Percentiles rank a stretch among this genome's conserved stretches.
Evolutionary conservation across 768 basidiomycete genomes (phyloP).

Genomic region (Strobilomyces confusus): DNA sequence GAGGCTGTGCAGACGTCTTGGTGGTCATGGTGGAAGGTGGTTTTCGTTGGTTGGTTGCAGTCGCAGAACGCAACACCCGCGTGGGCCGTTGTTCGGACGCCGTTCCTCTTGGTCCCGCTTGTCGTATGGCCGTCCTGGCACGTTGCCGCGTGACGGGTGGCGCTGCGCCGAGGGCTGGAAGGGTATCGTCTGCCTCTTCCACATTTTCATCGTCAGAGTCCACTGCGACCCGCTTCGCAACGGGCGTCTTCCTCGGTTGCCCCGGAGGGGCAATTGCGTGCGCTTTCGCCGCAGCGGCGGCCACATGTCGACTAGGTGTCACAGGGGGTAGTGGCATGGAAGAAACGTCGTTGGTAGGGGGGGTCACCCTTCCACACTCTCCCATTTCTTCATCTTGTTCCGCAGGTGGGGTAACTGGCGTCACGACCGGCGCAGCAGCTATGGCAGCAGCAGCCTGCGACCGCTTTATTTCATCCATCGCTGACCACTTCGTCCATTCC

Average conservation of each 20-base stretch:
- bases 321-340: constrained; percentile 56
- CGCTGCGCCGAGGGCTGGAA: constrained; percentile 57
- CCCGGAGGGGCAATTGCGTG: constrained; percentile 72
- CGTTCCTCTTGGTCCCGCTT: constrained; percentile 46
- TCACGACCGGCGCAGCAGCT: constrained; percentile 47
- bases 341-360: constrained; percentile 20
- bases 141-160: constrained; percentile 37
- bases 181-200: constrained; percentile 53
- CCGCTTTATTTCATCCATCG: constrained; percentile 68
- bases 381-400: constrained; percentile 65
- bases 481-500: constrained; percentile 93
- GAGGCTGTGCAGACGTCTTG: constrained; percentile 42
- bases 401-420: constrained; percentile 78
- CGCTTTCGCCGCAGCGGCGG: constrained; percentile 65
- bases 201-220: constrained; percentile 66
- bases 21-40: constrained; percentile 39
- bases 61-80: constrained; percentile 71
- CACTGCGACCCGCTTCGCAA: constrained; percentile 62
- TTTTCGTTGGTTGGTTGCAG: constrained; percentile 50
- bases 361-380: constrained; percentile 39
- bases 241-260: constrained; percentile 86
- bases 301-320: constrained; percentile 76
- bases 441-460: constrained; percentile 40
- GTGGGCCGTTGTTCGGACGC: constrained; percentile 70
- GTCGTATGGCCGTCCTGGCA: constrained; percentile 36